These are phyloP conservation scores for Salvia miltiorrhiza DNA, from an alignment of 257 asterid genomes.

Conservation along the genomic window DNA sequence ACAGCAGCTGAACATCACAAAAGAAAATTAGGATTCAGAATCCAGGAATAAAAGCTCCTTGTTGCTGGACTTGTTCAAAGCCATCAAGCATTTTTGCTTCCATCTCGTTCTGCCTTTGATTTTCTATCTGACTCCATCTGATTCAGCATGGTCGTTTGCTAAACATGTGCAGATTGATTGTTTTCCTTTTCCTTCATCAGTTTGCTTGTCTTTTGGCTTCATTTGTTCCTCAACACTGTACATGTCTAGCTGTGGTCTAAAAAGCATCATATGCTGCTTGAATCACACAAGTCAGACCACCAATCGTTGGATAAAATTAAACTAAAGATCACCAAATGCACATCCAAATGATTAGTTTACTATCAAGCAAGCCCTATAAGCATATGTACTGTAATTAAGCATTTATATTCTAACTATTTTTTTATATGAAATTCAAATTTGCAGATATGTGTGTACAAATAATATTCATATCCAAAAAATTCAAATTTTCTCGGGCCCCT, in stretches of 20 bases:
- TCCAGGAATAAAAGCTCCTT: not conserved
- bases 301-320: not conserved
- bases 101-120: not conserved
- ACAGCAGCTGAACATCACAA: no score
- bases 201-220: not conserved
- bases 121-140: not conserved
- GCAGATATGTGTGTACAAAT: no score
- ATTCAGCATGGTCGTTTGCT: not conserved
- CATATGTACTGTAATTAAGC: no score
- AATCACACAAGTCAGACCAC: not conserved
- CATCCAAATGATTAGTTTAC: not conserved
- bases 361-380: not conserved
- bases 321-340: not conserved
- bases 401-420: no score
- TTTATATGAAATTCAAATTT: no score
- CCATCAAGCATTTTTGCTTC: not conserved
- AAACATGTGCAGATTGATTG: not conserved
- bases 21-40: not conserved
- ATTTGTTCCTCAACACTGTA: not conserved
- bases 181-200: not conserved
- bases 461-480: no score
- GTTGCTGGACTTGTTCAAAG: not conserved
- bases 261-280: no score
- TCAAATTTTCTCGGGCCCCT: no score
- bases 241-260: no score